Evolutionary conservation across 225 moss, liverwort and hornwort species (phyloP).

Genomic region (Bryoerythrophyllum caledonicum): DNA sequence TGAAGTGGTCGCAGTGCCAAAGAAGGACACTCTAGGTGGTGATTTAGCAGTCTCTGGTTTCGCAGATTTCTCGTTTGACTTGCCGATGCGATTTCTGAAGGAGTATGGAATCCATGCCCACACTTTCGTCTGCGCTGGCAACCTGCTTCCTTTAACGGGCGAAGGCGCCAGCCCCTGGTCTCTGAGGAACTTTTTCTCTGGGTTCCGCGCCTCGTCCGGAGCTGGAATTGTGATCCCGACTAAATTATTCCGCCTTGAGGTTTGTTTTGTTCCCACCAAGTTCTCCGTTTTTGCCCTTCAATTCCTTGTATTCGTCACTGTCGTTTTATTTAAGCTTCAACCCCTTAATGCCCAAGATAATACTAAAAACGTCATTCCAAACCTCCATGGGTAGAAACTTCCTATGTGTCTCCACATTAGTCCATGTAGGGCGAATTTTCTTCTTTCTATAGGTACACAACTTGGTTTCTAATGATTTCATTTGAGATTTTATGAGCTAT

Average conservation of each 20-base stretch:
- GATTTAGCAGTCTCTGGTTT: constrained; percentile 93
- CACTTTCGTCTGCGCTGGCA: constrained; percentile 89
- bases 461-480: too few species aligned
- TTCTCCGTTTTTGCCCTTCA: background rate
- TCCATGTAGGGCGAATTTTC: too few species aligned
- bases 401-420: too few species aligned
- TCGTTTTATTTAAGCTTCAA: background rate
- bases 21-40: constrained; percentile 86
- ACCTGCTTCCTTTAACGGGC: constrained; percentile 84
- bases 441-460: too few species aligned
- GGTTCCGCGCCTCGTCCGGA: constrained; percentile 88
- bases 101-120: constrained; percentile 94
- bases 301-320: background rate
- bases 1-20: constrained; percentile 37
- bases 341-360: too few species aligned
- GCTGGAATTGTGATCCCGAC: constrained; percentile 96
- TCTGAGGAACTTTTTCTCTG: constrained; percentile 59
- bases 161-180: constrained; percentile 54
- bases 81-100: constrained; percentile 66
- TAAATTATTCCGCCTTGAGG: constrained; percentile 97
- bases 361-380: too few species aligned
- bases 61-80: constrained; percentile 94
- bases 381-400: too few species aligned
- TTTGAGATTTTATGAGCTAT: too few species aligned
- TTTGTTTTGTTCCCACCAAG: constrained; percentile 35